These are phyloP conservation scores for Exserohilum rostratum DNA, from an alignment of 2,329 filamentous ascomycete genomes.

Conservation along the genomic window DNA sequence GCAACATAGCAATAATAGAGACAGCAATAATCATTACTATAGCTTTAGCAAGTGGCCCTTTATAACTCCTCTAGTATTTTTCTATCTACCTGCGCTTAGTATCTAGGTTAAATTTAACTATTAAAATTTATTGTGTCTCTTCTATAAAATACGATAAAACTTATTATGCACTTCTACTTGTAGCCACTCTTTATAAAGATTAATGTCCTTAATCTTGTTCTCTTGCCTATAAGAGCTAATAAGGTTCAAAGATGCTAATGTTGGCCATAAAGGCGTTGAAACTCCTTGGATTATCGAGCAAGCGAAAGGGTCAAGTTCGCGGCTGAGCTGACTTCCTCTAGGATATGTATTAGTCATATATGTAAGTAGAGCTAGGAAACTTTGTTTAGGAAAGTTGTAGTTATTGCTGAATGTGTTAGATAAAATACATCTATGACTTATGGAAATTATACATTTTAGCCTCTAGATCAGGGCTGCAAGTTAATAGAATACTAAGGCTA, in stretches of 20 bases:
- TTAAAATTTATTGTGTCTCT: not conserved
- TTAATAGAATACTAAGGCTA: conserved; percentile 5
- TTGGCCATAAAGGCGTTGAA: conserved; percentile 5
- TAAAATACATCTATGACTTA: conserved; percentile 3
- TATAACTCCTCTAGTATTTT: conserved; percentile 2
- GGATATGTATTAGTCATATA: conserved; percentile 3
- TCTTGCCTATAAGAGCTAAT: conserved; percentile 2
- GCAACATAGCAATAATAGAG: conserved; percentile 1
- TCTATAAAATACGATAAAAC: conserved; percentile 9
- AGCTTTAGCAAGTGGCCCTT: conserved; percentile 6
- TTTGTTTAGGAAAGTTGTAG: conserved; percentile 3
- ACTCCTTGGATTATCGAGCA: conserved; percentile 5
- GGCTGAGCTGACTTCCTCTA: conserved; percentile 3
- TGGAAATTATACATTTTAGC: conserved; percentile 7
- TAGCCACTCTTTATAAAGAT: conserved; percentile 7
- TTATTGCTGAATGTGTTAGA: conserved; percentile 9
- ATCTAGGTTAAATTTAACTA: conserved; percentile 1
- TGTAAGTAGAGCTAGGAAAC: conserved; percentile 2
- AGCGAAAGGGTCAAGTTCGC: conserved; percentile 1
- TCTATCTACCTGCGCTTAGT: conserved; percentile 5
- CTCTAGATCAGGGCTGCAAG: not conserved
- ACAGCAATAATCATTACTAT: not conserved
- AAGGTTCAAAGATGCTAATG: conserved; percentile 2
- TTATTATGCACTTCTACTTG: conserved; percentile 1
- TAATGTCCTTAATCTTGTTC: not conserved